phyloP scores from a whole-genome alignment of 352 stramenopile species.

The Phytophthora multivora region DNA sequence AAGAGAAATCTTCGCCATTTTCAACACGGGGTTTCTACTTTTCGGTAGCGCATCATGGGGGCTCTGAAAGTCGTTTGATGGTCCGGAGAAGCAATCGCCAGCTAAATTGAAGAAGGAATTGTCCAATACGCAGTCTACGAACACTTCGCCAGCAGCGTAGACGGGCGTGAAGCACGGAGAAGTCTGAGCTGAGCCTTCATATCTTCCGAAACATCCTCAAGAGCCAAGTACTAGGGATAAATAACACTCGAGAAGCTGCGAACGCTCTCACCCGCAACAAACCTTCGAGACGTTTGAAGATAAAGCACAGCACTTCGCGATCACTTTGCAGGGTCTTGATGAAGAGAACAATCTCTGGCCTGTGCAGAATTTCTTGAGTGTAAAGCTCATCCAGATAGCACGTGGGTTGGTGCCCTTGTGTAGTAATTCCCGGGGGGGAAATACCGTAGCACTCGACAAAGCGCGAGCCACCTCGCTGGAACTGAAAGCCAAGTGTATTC shows the following conservation, averaged over 20 bases:
- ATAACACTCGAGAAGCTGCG: constrained; percentile 47
- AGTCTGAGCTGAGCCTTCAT: constrained; percentile 46
- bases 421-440: too few relatives aligned
- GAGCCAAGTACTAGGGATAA: constrained; percentile 50
- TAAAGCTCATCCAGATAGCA: constrained; percentile 43
- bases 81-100: constrained; percentile 36
- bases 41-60: constrained; percentile 18
- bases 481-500: too few relatives aligned
- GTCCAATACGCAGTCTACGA: constrained; percentile 66
- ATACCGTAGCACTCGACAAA: too few relatives aligned
- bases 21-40: constrained; percentile 31
- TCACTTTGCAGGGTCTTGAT: constrained; percentile 45
- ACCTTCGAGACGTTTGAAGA: constrained; percentile 55
- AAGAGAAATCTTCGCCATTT: constrained; percentile 33
- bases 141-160: constrained; percentile 62
- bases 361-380: constrained; percentile 23
- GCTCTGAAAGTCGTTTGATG: constrained; percentile 16
- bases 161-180: constrained; percentile 46
- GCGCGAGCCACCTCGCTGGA: too few relatives aligned
- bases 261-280: constrained; percentile 52
- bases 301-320: constrained; percentile 27
- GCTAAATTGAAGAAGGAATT: constrained; percentile 72
- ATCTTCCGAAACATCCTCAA: constrained; percentile 39
- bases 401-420: constrained; percentile 32
- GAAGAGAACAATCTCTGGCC: constrained; percentile 39